These are phyloP conservation scores for Cladophialophora carrionii DNA, from an alignment of 2,329 filamentous ascomycete genomes.

Conservation along the genomic window DNA sequence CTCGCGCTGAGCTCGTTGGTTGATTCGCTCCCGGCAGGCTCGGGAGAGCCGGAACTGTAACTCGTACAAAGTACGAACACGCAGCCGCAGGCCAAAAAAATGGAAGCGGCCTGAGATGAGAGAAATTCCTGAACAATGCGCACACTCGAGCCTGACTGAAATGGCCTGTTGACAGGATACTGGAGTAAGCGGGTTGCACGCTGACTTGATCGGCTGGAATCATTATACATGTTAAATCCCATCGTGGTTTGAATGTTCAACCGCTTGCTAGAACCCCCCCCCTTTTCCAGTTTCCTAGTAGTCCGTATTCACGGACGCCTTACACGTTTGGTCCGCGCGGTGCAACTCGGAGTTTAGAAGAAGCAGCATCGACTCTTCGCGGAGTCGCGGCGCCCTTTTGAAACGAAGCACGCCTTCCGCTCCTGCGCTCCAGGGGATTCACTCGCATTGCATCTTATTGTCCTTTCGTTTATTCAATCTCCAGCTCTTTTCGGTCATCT, in stretches of 20 bases:
- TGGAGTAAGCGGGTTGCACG: neutral
- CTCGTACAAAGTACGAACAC: neutral
- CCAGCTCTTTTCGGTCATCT: neutral
- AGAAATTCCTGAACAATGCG: conserved; percentile 2
- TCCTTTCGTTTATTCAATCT: neutral
- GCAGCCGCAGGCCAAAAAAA: neutral
- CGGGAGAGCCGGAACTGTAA: conserved; percentile 3
- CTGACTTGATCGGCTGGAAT: neutral
- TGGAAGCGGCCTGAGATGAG: neutral
- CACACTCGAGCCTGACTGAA: neutral
- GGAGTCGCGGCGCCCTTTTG: conserved; percentile 10
- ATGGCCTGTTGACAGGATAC: neutral
- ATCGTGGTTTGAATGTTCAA: neutral
- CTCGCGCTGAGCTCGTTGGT: neutral
- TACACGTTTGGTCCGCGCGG: neutral
- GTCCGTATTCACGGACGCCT: neutral
- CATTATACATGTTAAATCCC: neutral
- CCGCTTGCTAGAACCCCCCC: neutral
- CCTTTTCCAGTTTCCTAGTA: neutral
- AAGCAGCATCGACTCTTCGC: conserved; percentile 6
- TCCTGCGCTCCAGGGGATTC: conserved; percentile 4
- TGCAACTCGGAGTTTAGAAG: conserved; percentile 10
- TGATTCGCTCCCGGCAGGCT: conserved; percentile 6
- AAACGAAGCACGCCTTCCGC: conserved; percentile 3
- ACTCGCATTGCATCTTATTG: conserved; percentile 1